Percentiles rank a stretch among this genome's conserved stretches.
Evolutionary conservation across 257 asterid species (phyloP).

Genomic region (Phtheirospermum japonicum): DNA sequence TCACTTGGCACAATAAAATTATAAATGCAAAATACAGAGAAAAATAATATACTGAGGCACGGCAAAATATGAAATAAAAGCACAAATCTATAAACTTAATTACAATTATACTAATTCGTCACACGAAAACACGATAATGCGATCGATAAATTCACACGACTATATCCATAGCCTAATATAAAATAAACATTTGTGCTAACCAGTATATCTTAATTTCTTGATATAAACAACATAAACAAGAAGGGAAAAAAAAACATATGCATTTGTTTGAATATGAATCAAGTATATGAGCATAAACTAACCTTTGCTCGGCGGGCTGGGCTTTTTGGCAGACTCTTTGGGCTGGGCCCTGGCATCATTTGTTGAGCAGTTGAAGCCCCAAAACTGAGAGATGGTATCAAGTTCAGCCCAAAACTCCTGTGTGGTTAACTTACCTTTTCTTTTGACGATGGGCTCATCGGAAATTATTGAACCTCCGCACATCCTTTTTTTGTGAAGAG

Average conservation of each 20-base stretch:
- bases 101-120: too few species aligned
- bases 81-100: too few species aligned
- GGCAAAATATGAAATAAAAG: too few species aligned
- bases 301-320: conserved; percentile 37
- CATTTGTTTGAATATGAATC: too few species aligned
- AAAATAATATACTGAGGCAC: too few species aligned
- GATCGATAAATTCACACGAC: too few species aligned
- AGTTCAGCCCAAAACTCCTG: conserved; percentile 67
- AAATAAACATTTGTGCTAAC: too few species aligned
- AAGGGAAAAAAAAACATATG: background rate
- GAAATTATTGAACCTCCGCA: conserved; percentile 88
- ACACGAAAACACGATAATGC: too few species aligned
- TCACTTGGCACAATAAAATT: too few species aligned
- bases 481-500: conserved; percentile 28
- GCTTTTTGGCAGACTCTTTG: conserved; percentile 4
- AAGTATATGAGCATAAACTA: background rate
- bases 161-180: too few species aligned
- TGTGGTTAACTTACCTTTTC: conserved; percentile 44
- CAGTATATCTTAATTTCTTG: background rate
- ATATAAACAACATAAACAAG: background rate
- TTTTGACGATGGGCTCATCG: conserved; percentile 50
- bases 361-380: conserved; percentile 56
- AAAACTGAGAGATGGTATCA: conserved; percentile 51
- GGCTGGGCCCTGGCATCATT: conserved; percentile 23
- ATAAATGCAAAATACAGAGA: too few species aligned